A percentile compares a stretch with the other conserved stretches of the same genome.
phyloP scores from a whole-genome alignment of 2,329 filamentous ascomycete species.

The Pseudohalonectria lignicola region DNA sequence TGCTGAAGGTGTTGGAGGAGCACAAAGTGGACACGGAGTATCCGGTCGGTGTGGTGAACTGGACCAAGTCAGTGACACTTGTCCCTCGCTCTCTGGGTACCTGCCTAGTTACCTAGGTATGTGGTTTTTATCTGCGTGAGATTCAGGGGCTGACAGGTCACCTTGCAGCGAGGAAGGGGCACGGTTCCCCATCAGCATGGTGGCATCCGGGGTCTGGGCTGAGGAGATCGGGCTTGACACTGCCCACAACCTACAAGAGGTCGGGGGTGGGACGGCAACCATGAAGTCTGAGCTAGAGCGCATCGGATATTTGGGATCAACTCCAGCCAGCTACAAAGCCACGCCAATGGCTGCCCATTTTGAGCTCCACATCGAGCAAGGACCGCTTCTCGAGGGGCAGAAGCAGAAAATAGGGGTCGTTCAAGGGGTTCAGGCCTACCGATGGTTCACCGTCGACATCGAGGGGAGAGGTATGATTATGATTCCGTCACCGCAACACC shows the following conservation, averaged over 20 bases:
- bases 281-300: slow-evolving; percentile 59
- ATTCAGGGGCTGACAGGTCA: no score
- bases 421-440: slow-evolving; percentile 62
- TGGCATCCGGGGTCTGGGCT: slow-evolving; percentile 67
- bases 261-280: slow-evolving; percentile 47
- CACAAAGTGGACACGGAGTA: slow-evolving; percentile 57
- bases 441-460: slow-evolving; percentile 60
- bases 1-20: slow-evolving; percentile 57
- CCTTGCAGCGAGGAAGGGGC: slow-evolving; percentile 75
- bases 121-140: not conserved
- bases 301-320: slow-evolving; percentile 57
- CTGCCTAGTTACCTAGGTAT: not conserved
- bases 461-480: slow-evolving; percentile 40
- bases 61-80: slow-evolving; percentile 48
- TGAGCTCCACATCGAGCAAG: slow-evolving; percentile 79
- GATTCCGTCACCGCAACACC: no score
- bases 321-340: slow-evolving; percentile 42
- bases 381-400: slow-evolving; percentile 58
- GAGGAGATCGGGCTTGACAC: slow-evolving; percentile 49
- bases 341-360: slow-evolving; percentile 68
- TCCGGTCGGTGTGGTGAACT: slow-evolving; percentile 65
- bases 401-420: slow-evolving; percentile 58
- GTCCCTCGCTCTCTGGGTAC: not conserved
- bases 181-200: slow-evolving; percentile 65
- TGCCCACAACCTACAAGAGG: slow-evolving; percentile 52